phyloP scores from a whole-genome alignment of 495 filamentous ascomycete genomes.

The Sordaria brevicollis region DNA sequence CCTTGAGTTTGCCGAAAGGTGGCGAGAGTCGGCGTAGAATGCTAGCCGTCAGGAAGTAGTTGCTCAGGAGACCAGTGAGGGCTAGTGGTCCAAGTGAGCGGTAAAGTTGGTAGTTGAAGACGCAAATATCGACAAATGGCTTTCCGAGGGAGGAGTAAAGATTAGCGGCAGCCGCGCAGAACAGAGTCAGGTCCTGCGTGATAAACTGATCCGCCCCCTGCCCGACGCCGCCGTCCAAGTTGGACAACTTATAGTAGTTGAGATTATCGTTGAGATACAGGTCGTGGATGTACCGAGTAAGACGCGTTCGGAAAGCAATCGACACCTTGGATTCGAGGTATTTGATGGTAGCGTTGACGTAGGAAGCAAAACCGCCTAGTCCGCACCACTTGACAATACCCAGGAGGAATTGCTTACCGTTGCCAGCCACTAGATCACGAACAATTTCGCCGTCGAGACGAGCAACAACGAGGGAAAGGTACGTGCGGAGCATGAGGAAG shows the following conservation, averaged over 20 bases:
- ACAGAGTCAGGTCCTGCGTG: conserved; percentile 90
- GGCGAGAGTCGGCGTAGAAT: conserved; percentile 80
- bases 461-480: conserved; percentile 86
- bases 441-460: conserved; percentile 94
- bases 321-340: conserved; percentile 96
- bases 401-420: conserved; percentile 78
- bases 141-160: conserved; percentile 95
- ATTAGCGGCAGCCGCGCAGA: conserved; percentile 86
- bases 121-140: conserved; percentile 85
- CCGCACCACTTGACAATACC: conserved; percentile 72
- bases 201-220: conserved; percentile 95
- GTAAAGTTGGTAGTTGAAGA: conserved; percentile 96
- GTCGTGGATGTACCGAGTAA: conserved; percentile 97
- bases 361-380: conserved; percentile 62
- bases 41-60: conserved; percentile 87
- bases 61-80: conserved; percentile 71
- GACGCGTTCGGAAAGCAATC: conserved; percentile 91
- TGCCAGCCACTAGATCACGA: conserved; percentile 86
- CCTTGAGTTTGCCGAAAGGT: conserved; percentile 92
- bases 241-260: conserved; percentile 92
- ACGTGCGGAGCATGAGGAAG: conserved; percentile 85
- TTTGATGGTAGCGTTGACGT: conserved; percentile 96
- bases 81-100: conserved; percentile 86
- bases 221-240: conserved; percentile 86
- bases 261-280: conserved; percentile 88